Conservation (phyloP, 768 basidiomycete genomes). For the Psilocybe azurescens region DNA sequence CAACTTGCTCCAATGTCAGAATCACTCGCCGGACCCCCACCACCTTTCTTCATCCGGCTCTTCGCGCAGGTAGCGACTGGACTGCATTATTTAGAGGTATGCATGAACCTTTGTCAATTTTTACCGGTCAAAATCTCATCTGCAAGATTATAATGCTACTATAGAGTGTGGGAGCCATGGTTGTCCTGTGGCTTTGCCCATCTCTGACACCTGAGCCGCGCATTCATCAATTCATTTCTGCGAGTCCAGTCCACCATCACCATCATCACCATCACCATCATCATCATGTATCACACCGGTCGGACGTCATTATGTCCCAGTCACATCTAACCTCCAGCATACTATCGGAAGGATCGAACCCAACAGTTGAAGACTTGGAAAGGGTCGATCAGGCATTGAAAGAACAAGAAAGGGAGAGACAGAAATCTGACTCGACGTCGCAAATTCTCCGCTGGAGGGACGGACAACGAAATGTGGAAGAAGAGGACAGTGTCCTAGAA, state of each 20-base stretch:
- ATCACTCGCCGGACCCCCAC: conserved; percentile 4
- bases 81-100: conserved; percentile 25
- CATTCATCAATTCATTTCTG: conserved; percentile 23
- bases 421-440: background rate
- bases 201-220: conserved; percentile 27
- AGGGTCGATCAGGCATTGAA: background rate
- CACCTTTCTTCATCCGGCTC: conserved; percentile 18
- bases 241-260: conserved; percentile 11
- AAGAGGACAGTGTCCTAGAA: background rate
- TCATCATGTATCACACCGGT: conserved; percentile 8
- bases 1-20: conserved; percentile 2
- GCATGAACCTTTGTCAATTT: background rate
- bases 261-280: conserved; percentile 16
- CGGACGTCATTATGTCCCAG: background rate
- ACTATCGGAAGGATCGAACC: background rate
- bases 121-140: background rate
- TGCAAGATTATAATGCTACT: background rate
- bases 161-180: conserved; percentile 25
- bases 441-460: background rate
- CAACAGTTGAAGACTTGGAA: background rate
- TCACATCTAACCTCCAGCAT: background rate
- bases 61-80: conserved; percentile 21
- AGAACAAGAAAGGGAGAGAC: background rate
- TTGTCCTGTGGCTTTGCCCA: conserved; percentile 28
- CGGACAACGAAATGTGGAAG: background rate